phyloP scores from a whole-genome alignment of 2,329 filamentous ascomycete species.

The Aspergillus brunneoviolaceus region DNA sequence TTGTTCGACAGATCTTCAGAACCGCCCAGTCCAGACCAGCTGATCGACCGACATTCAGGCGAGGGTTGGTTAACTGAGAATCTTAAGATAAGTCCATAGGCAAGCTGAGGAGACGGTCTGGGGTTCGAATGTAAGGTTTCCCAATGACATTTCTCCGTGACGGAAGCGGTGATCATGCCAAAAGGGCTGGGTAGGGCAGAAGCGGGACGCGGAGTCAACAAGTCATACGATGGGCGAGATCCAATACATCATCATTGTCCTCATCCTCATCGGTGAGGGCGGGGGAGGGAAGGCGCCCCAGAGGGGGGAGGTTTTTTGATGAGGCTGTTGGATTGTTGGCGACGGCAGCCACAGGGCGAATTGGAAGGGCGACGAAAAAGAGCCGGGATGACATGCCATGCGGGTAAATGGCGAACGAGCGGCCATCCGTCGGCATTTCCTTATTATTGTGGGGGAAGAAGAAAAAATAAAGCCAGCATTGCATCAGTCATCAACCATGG shows the following conservation, averaged over 20 bases:
- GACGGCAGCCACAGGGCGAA: constrained; percentile 11
- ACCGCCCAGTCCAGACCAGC: constrained; percentile 23
- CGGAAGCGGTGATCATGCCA: constrained; percentile 18
- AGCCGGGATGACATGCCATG: constrained; percentile 20
- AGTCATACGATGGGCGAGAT: constrained; percentile 25
- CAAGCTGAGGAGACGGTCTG: constrained; percentile 8
- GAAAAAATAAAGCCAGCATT: constrained; percentile 10
- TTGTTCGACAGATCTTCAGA: constrained; percentile 15
- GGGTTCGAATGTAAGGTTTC: constrained; percentile 18
- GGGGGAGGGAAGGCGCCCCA: background rate
- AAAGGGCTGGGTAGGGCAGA: constrained; percentile 5
- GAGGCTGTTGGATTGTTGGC: constrained; percentile 8
- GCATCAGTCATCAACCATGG: constrained; percentile 21
- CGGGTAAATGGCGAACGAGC: constrained; percentile 9
- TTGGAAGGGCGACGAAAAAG: constrained; percentile 24
- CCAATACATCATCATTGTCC: constrained; percentile 22
- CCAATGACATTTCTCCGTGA: constrained; percentile 9
- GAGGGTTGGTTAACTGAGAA: constrained; percentile 17
- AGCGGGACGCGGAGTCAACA: constrained; percentile 8
- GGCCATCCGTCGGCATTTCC: constrained; percentile 4
- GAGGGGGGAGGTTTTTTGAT: background rate
- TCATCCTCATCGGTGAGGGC: background rate
- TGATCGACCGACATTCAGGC: constrained; percentile 17
- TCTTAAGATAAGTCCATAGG: constrained; percentile 8
- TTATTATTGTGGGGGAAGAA: constrained; percentile 11